Percentiles rank a stretch among this genome's conserved stretches.
phyloP scores from a whole-genome alignment of 768 basidiomycete genomes.

The Fibroporia radiculosa region DNA sequence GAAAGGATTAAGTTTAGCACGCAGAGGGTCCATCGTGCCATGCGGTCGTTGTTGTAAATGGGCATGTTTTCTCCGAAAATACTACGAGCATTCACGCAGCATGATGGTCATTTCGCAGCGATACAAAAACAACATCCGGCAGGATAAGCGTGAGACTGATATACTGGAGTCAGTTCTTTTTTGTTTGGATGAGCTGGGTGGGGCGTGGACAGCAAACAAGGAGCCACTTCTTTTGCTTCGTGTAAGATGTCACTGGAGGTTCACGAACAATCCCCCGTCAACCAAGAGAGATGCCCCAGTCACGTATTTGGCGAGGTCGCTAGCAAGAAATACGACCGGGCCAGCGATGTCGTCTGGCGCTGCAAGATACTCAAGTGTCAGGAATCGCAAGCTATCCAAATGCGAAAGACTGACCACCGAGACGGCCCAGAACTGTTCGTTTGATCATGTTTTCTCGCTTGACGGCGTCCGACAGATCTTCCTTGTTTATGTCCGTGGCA shows the following conservation, averaged over 20 bases:
- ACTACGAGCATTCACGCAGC: no score
- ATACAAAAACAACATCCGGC: no score
- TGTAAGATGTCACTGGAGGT: slow-evolving; percentile 46
- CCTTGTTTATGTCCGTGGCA: slow-evolving; percentile 71
- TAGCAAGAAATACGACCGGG: slow-evolving; percentile 66
- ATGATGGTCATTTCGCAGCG: no score
- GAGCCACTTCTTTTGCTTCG: no score
- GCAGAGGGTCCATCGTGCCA: no score
- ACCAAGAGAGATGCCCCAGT: slow-evolving; percentile 60
- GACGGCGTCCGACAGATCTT: slow-evolving; percentile 50
- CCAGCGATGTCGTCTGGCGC: slow-evolving; percentile 68
- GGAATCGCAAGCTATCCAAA: not conserved
- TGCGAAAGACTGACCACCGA: slow-evolving; percentile 41
- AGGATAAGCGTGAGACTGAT: no score
- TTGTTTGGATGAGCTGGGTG: no score
- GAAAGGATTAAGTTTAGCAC: no score
- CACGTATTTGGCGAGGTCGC: slow-evolving; percentile 63
- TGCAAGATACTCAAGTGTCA: slow-evolving; percentile 13
- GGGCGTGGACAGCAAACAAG: no score
- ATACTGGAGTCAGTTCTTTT: no score
- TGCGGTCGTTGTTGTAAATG: no score
- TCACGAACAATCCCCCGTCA: slow-evolving; percentile 71
- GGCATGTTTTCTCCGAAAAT: no score
- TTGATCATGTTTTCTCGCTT: slow-evolving; percentile 60
- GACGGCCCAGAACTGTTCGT: slow-evolving; percentile 56